Percentiles rank a stretch among this genome's conserved stretches.
Conservation (phyloP, 495 filamentous ascomycete species). For the Sporormia fimetaria region DNA sequence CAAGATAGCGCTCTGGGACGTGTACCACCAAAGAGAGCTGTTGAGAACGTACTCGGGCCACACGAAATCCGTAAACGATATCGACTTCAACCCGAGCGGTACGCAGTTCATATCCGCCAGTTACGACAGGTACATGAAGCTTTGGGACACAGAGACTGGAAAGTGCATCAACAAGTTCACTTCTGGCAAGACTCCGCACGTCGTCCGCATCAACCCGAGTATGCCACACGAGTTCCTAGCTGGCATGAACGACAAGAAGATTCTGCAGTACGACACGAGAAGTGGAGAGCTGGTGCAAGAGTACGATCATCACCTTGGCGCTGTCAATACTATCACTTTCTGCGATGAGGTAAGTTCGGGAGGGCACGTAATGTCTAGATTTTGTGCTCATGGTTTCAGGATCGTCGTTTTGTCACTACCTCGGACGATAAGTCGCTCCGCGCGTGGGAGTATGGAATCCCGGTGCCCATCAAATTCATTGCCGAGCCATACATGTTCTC, state of each 20-base stretch:
- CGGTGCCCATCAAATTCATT: slow-evolving; percentile 79
- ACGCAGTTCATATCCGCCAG: slow-evolving; percentile 81
- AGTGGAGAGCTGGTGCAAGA: slow-evolving; percentile 80
- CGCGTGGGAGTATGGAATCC: slow-evolving; percentile 96
- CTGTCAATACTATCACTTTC: slow-evolving; percentile 97
- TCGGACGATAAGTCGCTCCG: slow-evolving; percentile 92
- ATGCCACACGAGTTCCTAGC: slow-evolving; percentile 81
- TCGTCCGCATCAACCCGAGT: slow-evolving; percentile 81
- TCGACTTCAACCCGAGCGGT: slow-evolving; percentile 74
- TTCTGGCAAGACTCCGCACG: slow-evolving; percentile 88
- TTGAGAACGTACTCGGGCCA: slow-evolving; percentile 85
- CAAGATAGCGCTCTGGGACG: slow-evolving; percentile 90
- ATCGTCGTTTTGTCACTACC: slow-evolving; percentile 92
- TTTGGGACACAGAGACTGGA: slow-evolving; percentile 97
- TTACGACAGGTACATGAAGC: slow-evolving; percentile 88
- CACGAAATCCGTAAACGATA: slow-evolving; percentile 77
- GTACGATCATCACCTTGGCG: slow-evolving; percentile 94
- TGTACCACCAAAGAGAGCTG: slow-evolving; percentile 77
- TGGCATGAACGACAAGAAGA: slow-evolving; percentile 97
- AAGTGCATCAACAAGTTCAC: slow-evolving; percentile 75
- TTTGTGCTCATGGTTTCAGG: slow-evolving; percentile 91
- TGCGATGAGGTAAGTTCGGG: slow-evolving; percentile 51
- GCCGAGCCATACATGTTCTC: slow-evolving; percentile 96
- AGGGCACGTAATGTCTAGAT: slow-evolving; percentile 19
- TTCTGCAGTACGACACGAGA: slow-evolving; percentile 90